Conservation (phyloP, 345 rosid genomes). For the Gossypium ekmanianum region DNA sequence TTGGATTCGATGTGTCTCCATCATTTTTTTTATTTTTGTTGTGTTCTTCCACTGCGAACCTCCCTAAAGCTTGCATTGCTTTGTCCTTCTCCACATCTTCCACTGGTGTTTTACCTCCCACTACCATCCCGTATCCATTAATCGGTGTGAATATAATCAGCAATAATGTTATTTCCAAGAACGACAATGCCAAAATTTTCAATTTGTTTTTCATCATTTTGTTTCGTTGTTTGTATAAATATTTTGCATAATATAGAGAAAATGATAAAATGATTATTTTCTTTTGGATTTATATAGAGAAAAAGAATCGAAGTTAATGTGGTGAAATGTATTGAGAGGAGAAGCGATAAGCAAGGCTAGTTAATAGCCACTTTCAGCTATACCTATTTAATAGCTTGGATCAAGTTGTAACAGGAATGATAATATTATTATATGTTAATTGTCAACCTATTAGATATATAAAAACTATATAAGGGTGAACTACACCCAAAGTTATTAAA, state of each 20-base stretch:
- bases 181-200: background rate
- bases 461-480: too few species aligned
- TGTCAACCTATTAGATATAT: too few species aligned
- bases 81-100: constrained; percentile 38
- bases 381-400: background rate
- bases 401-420: too few species aligned
- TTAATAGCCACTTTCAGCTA: background rate
- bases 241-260: too few species aligned
- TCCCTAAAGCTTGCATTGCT: constrained; percentile 69
- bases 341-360: background rate
- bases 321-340: background rate
- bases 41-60: constrained; percentile 61
- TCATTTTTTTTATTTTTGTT: constrained; percentile 28
- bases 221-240: background rate
- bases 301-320: constrained; percentile 16
- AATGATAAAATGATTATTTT: too few species aligned
- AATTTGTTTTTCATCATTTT: background rate
- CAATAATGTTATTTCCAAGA: background rate
- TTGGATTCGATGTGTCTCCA: constrained; percentile 4
- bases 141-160: background rate
- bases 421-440: too few species aligned
- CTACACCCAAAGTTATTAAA: too few species aligned
- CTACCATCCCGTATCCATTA: constrained; percentile 19
- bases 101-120: constrained; percentile 56
- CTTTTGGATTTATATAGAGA: background rate